Base-by-base conservation (phyloP, 2,329 filamentous ascomycete genomes). In the Lachnum nothofagi region DNA sequence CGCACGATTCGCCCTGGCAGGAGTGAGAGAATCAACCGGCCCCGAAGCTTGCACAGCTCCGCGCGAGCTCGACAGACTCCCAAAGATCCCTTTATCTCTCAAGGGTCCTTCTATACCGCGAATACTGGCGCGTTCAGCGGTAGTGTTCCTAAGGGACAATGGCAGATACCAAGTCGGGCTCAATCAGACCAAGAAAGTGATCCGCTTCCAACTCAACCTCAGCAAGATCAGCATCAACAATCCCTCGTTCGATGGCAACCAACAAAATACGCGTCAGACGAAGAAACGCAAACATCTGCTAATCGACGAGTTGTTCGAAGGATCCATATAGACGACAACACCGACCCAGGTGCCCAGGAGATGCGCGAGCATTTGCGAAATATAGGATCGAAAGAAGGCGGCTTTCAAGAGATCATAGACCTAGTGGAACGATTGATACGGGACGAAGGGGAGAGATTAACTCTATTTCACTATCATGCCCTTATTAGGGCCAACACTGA, bases 401-500 rank as follows among this genome's bases (percentile, higher is more conserved):
- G 68, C 7, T 72, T 70, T 46, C 42, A 61, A 10, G 57, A 67
- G 25, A 68, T 74, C 9, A 63, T 69, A 2, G 64, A 65, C 1
- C 54, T 85, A 6, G 77, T 85, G 12, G 72, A 76, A 40, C 76
- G 80, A 50, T 69, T 91, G 24, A 66, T 90, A 10, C 67, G 67
- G 35, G 68, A 73, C n/a, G 72, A 80, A 14, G 65, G 70, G 1
- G 76, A 83, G 59, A 63, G 66, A 43, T 79, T 80, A 2, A 80
- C 78, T 58, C 60, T 73, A 2, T 70, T 76, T 45, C 69, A 89
- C 43, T 96, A 93, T 66, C 82, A 88, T 58, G 82, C 84, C 12
- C 69, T 95, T 44, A 82, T 95, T 59, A 74, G 83, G 51, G 80
- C 83, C 40, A 90, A 94, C 68, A 73, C 79, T 24, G 77, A 83